phyloP scores from a whole-genome alignment of 2,329 filamentous ascomycete genomes.

The Fusarium beomiforme region DNA sequence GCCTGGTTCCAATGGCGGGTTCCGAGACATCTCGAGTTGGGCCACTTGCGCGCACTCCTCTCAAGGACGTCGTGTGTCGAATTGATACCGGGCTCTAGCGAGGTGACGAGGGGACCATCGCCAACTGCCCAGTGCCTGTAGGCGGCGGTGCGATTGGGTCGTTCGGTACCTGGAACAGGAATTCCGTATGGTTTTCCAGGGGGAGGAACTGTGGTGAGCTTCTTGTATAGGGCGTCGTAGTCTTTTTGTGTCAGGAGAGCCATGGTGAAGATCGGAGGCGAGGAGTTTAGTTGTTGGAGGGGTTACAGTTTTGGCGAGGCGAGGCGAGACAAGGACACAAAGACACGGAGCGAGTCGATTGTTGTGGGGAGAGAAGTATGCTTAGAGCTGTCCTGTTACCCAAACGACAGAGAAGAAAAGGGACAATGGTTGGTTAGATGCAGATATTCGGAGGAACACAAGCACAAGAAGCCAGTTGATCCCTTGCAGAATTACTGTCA shows the following conservation, averaged over 20 bases:
- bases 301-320: slow-evolving; percentile 18
- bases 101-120: slow-evolving; percentile 76
- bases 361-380: slow-evolving; percentile 6
- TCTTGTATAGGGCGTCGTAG: slow-evolving; percentile 56
- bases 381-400: slow-evolving; percentile 13
- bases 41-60: slow-evolving; percentile 66
- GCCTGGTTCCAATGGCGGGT: slow-evolving; percentile 80
- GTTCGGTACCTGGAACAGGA: slow-evolving; percentile 77
- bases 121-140: slow-evolving; percentile 86
- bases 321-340: slow-evolving; percentile 20
- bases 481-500: slow-evolving; percentile 2
- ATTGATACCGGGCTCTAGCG: slow-evolving; percentile 74
- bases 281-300: slow-evolving; percentile 5
- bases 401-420: not conserved
- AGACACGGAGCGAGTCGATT: slow-evolving; percentile 6
- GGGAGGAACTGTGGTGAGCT: slow-evolving; percentile 71
- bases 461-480: not conserved
- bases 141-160: slow-evolving; percentile 75
- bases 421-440: slow-evolving; percentile 5
- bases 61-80: slow-evolving; percentile 88
- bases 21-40: slow-evolving; percentile 80
- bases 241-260: slow-evolving; percentile 45
- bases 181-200: slow-evolving; percentile 82
- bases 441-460: slow-evolving; percentile 25
- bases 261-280: slow-evolving; percentile 42